These are phyloP conservation scores for Populus ilicifolia DNA, from an alignment of 345 rosid genomes.

Conservation along the genomic window DNA sequence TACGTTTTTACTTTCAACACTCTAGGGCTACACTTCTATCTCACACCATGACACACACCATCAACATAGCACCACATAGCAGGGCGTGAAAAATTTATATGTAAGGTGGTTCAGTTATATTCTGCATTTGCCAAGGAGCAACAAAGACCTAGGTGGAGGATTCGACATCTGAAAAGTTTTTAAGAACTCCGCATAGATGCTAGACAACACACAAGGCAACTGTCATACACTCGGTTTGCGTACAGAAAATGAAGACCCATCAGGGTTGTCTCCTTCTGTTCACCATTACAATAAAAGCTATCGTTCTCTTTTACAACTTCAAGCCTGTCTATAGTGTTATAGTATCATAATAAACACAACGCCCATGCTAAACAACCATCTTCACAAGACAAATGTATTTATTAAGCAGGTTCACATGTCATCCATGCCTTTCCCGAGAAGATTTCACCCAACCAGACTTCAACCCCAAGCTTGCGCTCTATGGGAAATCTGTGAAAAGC, in stretches of 20 bases:
- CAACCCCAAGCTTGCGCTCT: conserved; percentile 48
- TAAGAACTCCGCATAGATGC: not conserved
- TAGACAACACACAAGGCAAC: conserved; percentile 1
- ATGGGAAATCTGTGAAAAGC: conserved; percentile 35
- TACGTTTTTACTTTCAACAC: not conserved
- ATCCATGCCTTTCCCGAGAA: conserved; percentile 24
- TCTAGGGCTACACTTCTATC: not conserved
- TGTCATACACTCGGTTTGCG: conserved; percentile 6
- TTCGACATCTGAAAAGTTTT: not conserved
- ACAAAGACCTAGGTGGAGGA: not conserved
- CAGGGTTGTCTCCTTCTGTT: conserved; percentile 18
- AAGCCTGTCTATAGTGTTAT: conserved; percentile 16
- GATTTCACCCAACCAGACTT: conserved; percentile 31
- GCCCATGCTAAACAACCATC: conserved; percentile 5
- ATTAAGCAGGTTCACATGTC: conserved; percentile 32
- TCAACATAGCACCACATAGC: not conserved
- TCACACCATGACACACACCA: not conserved
- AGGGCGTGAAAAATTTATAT: not conserved
- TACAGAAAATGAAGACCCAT: conserved; percentile 10
- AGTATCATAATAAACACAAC: conserved; percentile 13
- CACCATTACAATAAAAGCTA: conserved; percentile 8
- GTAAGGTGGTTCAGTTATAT: not conserved
- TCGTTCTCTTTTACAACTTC: conserved; percentile 27
- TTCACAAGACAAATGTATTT: conserved; percentile 24
- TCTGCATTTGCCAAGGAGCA: not conserved